A percentile compares a stretch with the other conserved stretches of the same genome.
phyloP scores from a whole-genome alignment of 177 flowering plant genomes.

The Vitis hybrid region DNA sequence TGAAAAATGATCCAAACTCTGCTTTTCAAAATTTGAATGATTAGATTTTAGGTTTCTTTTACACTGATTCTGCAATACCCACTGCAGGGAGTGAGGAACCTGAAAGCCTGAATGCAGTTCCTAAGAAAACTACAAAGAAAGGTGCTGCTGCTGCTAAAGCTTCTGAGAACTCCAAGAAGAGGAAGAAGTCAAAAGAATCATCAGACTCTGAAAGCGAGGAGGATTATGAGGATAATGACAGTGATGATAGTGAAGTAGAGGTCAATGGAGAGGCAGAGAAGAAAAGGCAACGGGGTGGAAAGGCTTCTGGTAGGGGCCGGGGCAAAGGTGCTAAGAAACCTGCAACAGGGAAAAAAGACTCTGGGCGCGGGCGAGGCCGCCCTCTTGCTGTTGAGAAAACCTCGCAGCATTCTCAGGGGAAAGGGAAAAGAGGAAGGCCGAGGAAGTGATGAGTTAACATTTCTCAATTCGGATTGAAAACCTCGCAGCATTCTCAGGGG shows the following conservation, averaged over 20 bases:
- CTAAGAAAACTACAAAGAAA: constrained; percentile 41
- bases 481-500: constrained; percentile 22
- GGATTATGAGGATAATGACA: constrained; percentile 26
- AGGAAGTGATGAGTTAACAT: constrained; percentile 31
- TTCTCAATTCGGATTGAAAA: constrained; percentile 7
- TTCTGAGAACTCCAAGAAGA: constrained; percentile 52
- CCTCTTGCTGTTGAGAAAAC: constrained; percentile 41
- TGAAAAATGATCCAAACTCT: too few species aligned
- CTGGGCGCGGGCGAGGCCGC: constrained; percentile 63
- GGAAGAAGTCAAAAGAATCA: constrained; percentile 56
- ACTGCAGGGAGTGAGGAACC: constrained; percentile 44
- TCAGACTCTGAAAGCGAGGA: constrained; percentile 68
- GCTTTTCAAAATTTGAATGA: too few species aligned
- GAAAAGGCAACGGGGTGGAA: constrained; percentile 42
- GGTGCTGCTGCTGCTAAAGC: constrained; percentile 39
- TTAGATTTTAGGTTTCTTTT: too few species aligned
- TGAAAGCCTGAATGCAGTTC: constrained; percentile 20
- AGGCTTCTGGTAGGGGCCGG: constrained; percentile 46
- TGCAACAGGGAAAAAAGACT: constrained; percentile 19
- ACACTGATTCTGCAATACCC: neutral
- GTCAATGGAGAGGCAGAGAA: constrained; percentile 41
- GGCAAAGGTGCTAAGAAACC: constrained; percentile 42
- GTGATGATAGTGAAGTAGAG: constrained; percentile 45
- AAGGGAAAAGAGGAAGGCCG: constrained; percentile 57
- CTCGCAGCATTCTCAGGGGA: constrained; percentile 23